Percentiles rank a stretch among this genome's conserved stretches.
These are phyloP conservation scores for Isabelozyma rhagii DNA, from an alignment of 805 yeast species.

Conservation along the genomic window DNA sequence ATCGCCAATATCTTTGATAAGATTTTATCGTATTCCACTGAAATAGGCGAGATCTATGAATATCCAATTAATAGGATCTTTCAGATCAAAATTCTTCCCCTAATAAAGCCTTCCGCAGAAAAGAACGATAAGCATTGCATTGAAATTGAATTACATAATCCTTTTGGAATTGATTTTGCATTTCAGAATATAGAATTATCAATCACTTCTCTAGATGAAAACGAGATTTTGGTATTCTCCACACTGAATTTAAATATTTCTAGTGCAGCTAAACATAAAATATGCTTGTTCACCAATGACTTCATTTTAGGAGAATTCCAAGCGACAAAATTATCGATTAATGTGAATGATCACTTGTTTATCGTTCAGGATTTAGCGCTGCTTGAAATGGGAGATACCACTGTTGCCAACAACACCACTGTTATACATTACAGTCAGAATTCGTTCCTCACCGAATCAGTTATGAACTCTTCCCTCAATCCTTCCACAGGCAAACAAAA, in stretches of 20 bases:
- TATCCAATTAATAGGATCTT: constrained; percentile 37
- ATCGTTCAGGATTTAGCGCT: constrained; percentile 12
- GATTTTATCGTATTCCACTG: constrained; percentile 11
- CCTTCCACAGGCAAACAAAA: neutral
- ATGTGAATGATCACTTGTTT: constrained; percentile 13
- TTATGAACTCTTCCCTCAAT: neutral
- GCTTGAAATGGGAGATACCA: neutral
- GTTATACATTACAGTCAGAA: constrained; percentile 1
- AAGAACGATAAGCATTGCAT: constrained; percentile 34
- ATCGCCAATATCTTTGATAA: constrained; percentile 15
- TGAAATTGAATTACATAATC: constrained; percentile 28
- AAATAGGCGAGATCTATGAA: constrained; percentile 15
- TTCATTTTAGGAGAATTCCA: constrained; percentile 35
- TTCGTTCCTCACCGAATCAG: constrained; percentile 8
- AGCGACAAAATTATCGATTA: constrained; percentile 12
- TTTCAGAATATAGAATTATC: constrained; percentile 17
- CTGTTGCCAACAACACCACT: neutral
- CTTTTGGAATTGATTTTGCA: constrained; percentile 18
- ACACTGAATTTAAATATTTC: constrained; percentile 4
- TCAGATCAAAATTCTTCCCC: constrained; percentile 30
- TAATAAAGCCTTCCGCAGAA: constrained; percentile 25
- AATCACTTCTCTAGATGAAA: constrained; percentile 1
- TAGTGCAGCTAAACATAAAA: constrained; percentile 4
- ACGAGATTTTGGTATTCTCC: constrained; percentile 7
- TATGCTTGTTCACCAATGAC: constrained; percentile 17